A percentile compares a stretch with the other conserved stretches of the same genome.
phyloP scores from a whole-genome alignment of 139 green algal species.

The Trebouxia sp. region DNA sequence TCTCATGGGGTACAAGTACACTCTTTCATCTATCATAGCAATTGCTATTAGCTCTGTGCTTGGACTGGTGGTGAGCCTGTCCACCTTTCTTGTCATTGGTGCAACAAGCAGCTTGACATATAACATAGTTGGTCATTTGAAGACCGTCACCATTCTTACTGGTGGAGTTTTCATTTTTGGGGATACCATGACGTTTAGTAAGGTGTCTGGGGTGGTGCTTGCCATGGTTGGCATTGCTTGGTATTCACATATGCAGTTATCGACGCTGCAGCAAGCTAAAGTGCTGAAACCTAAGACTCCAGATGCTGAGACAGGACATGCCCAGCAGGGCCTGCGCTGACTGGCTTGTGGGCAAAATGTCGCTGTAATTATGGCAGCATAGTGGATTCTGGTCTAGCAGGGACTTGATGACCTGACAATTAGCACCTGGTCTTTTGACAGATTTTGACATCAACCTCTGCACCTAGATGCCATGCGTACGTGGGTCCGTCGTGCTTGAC shows the following conservation, averaged over 20 bases:
- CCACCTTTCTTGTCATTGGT: conserved; percentile 82
- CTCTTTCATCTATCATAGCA: conserved; percentile 44
- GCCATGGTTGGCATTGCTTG: conserved; percentile 85
- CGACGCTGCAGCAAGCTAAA: neutral
- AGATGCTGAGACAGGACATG: conserved; percentile 24
- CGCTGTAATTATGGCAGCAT: too few species aligned
- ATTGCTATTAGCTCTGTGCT: conserved; percentile 77
- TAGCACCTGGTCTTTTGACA: too few species aligned
- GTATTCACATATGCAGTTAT: conserved; percentile 43
- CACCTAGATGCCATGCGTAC: too few species aligned
- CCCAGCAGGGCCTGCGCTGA: neutral
- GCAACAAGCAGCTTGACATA: conserved; percentile 76
- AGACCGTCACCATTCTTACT: conserved; percentile 84
- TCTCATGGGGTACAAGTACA: conserved; percentile 69
- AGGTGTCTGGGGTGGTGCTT: conserved; percentile 69
- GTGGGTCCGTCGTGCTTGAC: too few species aligned
- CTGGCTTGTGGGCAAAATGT: too few species aligned
- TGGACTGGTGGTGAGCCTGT: conserved; percentile 85
- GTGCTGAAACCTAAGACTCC: neutral
- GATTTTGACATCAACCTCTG: too few species aligned
- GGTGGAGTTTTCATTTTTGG: conserved; percentile 85
- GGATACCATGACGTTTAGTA: conserved; percentile 66
- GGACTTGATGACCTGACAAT: too few species aligned
- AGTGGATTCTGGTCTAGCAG: too few species aligned
- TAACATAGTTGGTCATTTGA: conserved; percentile 77